phyloP scores from a whole-genome alignment of 2,329 filamentous ascomycete species.

The Plectosphaerella plurivora region DNA sequence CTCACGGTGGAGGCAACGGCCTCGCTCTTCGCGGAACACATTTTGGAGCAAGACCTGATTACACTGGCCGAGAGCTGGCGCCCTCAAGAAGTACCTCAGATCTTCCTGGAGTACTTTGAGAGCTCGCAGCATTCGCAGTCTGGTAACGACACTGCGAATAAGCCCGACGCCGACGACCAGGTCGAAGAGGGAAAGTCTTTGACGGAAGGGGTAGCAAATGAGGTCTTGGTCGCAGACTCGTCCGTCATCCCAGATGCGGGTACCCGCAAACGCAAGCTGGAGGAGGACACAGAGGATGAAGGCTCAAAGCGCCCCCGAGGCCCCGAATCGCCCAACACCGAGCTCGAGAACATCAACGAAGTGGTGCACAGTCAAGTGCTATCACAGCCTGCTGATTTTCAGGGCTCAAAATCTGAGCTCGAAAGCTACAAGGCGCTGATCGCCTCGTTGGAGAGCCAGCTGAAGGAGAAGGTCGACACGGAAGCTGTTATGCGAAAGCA shows the following conservation, averaged over 20 bases:
- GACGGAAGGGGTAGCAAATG: conserved; percentile 23
- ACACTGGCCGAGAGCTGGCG: conserved; percentile 35
- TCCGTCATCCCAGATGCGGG: conserved; percentile 1
- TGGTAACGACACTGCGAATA: conserved; percentile 4
- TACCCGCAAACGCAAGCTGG: conserved; percentile 41
- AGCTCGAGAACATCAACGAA: background rate
- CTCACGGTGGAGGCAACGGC: conserved; percentile 37
- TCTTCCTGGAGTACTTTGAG: conserved; percentile 43
- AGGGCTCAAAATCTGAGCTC: background rate
- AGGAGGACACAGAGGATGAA: background rate
- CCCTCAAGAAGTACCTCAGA: conserved; percentile 39
- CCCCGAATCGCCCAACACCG: background rate
- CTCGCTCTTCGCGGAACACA: conserved; percentile 38
- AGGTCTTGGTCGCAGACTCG: background rate
- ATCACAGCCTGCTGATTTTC: too few species aligned
- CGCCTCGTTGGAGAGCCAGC: conserved; percentile 25
- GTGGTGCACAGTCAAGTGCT: background rate
- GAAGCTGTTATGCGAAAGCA: conserved; percentile 13
- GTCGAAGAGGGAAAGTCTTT: conserved; percentile 13
- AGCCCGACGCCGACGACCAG: too few species aligned
- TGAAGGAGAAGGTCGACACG: conserved; percentile 22
- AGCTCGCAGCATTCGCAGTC: conserved; percentile 31
- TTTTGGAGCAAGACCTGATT: conserved; percentile 31
- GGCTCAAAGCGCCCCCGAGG: background rate
- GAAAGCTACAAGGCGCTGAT: background rate